Percentiles rank a stretch among this genome's conserved stretches.
These are phyloP conservation scores for Leccinum pallidistipes DNA, from an alignment of 1,284 basidiomycete species.

Conservation along the genomic window DNA sequence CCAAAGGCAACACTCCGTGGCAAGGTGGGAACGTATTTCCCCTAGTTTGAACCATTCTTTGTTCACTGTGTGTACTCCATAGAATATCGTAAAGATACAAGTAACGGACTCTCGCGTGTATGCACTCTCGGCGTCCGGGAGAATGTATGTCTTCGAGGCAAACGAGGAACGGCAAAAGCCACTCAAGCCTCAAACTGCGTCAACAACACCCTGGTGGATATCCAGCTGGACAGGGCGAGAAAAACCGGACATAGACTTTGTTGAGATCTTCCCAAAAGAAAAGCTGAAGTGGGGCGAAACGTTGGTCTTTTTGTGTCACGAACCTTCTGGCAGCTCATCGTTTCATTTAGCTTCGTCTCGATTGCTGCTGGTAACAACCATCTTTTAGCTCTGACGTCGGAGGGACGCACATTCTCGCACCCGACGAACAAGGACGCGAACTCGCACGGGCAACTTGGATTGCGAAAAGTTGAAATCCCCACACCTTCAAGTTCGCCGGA, in stretches of 20 bases:
- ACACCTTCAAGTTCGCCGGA: constrained; percentile 33
- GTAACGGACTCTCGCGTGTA: constrained; percentile 61
- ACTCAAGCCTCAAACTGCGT: constrained; percentile 37
- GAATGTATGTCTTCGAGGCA: constrained; percentile 68
- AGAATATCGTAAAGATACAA: constrained; percentile 71
- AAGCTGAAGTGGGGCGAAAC: constrained; percentile 54
- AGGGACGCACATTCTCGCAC: constrained; percentile 80
- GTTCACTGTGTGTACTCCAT: constrained; percentile 1
- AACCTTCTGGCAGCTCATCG: constrained; percentile 10
- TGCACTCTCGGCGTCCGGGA: constrained; percentile 73
- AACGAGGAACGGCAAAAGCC: constrained; percentile 47
- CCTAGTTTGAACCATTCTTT: background rate
- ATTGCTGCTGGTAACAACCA: constrained; percentile 81
- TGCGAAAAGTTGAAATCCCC: constrained; percentile 60
- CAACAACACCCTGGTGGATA: constrained; percentile 53
- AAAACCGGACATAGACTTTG: constrained; percentile 48
- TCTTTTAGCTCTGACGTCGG: constrained; percentile 81
- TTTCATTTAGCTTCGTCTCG: constrained; percentile 57
- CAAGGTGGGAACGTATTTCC: constrained; percentile 55
- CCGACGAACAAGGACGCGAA: constrained; percentile 83
- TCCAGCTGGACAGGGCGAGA: constrained; percentile 59
- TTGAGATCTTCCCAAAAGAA: constrained; percentile 49
- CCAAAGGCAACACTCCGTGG: constrained; percentile 55
- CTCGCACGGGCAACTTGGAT: constrained; percentile 82
- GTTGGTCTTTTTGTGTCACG: constrained; percentile 37